Percentiles rank a stretch among this genome's conserved stretches.
Conservation (phyloP, 2,329 filamentous ascomycete species). For the Alternaria longipes region DNA sequence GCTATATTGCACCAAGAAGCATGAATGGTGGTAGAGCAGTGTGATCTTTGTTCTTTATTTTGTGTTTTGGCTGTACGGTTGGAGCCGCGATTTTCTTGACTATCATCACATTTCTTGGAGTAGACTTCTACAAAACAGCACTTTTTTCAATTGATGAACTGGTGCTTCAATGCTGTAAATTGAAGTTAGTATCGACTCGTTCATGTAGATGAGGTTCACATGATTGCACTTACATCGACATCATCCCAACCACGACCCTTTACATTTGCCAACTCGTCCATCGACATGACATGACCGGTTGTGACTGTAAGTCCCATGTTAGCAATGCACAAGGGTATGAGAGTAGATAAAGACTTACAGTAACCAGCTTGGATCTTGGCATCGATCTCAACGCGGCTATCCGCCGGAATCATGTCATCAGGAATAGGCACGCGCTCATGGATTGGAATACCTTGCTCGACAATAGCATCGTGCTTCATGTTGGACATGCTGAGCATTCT, state of each 20-base stretch:
- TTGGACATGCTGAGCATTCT: conserved; percentile 99
- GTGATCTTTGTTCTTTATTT: not conserved
- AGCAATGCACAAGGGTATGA: conserved; percentile 21
- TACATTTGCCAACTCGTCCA: conserved; percentile 84
- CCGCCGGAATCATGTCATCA: conserved; percentile 90
- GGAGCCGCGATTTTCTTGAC: not conserved
- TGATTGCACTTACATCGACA: conserved; percentile 56
- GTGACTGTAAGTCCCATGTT: conserved; percentile 66
- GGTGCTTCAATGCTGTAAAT: conserved; percentile 41
- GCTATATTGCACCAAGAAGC: not conserved
- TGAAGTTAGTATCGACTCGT: conserved; percentile 33
- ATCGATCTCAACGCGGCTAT: conserved; percentile 97
- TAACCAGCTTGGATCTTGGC: conserved; percentile 94
- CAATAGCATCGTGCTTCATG: conserved; percentile 92
- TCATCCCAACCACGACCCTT: conserved; percentile 93
- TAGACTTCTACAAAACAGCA: conserved; percentile 3
- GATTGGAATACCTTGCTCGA: conserved; percentile 86
- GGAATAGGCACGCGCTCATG: conserved; percentile 90
- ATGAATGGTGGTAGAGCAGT: not conserved
- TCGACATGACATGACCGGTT: conserved; percentile 86
- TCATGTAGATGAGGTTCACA: conserved; percentile 15
- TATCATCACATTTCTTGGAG: conserved; percentile 15
- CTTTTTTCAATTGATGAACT: conserved; percentile 14
- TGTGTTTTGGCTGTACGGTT: not conserved
- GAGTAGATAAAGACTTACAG: conserved; percentile 62